These are phyloP conservation scores for Trichoderma virens DNA, from an alignment of 495 filamentous ascomycete genomes.

Conservation along the genomic window DNA sequence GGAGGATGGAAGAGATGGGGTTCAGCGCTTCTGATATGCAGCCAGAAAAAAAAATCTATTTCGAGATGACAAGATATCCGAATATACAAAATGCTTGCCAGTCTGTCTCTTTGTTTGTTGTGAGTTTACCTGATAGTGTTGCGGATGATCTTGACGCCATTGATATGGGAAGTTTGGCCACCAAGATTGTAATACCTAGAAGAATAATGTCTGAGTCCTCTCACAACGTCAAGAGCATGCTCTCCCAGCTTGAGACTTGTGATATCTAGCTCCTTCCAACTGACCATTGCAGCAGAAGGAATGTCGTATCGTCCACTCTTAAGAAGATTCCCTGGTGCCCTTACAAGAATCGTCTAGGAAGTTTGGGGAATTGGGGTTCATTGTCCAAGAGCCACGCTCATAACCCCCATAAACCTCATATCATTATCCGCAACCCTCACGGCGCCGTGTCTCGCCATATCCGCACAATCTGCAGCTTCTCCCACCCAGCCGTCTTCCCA, in stretches of 20 bases:
- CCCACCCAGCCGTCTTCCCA: constrained; percentile 85
- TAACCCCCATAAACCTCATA: background rate
- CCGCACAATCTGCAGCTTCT: constrained; percentile 74
- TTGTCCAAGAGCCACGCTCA: too few species aligned
- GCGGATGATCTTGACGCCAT: too few species aligned
- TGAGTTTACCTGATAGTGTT: background rate
- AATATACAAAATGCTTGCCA: background rate
- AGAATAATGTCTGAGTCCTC: too few species aligned
- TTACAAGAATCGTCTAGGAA: too few species aligned
- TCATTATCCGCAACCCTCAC: background rate
- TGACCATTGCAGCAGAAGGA: too few species aligned
- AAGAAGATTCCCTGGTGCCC: too few species aligned
- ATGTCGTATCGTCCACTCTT: too few species aligned
- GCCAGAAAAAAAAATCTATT: background rate
- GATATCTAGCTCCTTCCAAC: too few species aligned
- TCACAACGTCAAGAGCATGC: too few species aligned
- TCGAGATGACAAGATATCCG: background rate
- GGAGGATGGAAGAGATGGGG: background rate
- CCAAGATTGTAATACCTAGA: too few species aligned
- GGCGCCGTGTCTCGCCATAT: constrained; percentile 49
- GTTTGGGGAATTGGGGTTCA: too few species aligned
- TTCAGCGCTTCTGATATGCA: background rate
- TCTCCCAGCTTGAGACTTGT: background rate
- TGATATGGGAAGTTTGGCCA: too few species aligned
- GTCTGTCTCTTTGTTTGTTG: background rate